Conservation (phyloP, 345 rosid genomes). For the Heritiera fomes region DNA sequence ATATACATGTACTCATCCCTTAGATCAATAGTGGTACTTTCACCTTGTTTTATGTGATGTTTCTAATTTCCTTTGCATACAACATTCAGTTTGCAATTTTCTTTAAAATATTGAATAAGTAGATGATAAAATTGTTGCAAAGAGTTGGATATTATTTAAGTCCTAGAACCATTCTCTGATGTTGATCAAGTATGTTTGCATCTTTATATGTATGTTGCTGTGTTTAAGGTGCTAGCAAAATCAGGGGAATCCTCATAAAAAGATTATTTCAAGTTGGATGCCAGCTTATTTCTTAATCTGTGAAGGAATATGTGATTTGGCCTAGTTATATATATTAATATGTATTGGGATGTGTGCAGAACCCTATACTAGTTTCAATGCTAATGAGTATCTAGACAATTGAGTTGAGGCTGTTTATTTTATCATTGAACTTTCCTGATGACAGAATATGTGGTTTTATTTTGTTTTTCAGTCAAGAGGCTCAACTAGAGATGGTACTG, state of each 20-base stretch:
- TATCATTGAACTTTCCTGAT: constrained; percentile 7
- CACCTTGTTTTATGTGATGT: not conserved
- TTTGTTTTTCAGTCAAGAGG: constrained; percentile 78
- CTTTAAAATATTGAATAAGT: not conserved
- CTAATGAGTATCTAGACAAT: constrained; percentile 7
- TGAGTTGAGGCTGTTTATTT: constrained; percentile 16
- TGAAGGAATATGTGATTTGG: not conserved
- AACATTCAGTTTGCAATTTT: not conserved
- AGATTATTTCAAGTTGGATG: not conserved
- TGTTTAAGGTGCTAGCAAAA: not conserved
- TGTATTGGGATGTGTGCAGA: not conserved
- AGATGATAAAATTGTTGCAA: not conserved
- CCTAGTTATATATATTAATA: not conserved
- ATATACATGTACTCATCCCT: not conserved
- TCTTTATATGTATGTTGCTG: not conserved
- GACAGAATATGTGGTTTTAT: constrained; percentile 4
- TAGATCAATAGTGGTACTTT: constrained; percentile 12
- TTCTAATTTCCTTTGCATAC: not conserved
- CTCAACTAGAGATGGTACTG: constrained; percentile 95
- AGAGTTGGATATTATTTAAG: not conserved
- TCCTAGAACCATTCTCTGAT: not conserved
- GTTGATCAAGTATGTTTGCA: not conserved
- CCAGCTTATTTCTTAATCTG: not conserved
- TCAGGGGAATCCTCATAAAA: not conserved
- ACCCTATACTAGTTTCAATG: not conserved